These are phyloP conservation scores for Melastoma candidum DNA, from an alignment of 441 rosid species.

Conservation along the genomic window DNA sequence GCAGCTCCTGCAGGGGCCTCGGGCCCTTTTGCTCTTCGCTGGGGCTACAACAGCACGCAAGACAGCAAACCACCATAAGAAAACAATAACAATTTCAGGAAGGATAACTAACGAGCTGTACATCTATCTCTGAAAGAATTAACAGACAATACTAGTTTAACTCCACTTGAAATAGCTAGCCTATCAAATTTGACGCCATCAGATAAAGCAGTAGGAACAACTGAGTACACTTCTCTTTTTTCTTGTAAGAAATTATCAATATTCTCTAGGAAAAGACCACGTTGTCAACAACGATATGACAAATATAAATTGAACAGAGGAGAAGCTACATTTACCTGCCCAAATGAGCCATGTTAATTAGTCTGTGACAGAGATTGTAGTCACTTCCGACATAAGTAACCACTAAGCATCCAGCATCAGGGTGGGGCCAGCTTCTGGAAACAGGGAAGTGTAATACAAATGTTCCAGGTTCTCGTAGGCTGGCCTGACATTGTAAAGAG, in stretches of 20 bases:
- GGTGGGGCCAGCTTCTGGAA: conserved; percentile 95
- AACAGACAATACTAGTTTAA: too few species aligned
- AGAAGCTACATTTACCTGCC: conserved; percentile 27
- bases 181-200: too few species aligned
- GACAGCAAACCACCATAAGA: background rate
- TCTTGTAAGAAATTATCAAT: too few species aligned
- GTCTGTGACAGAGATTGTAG: conserved; percentile 45
- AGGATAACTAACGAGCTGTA: background rate
- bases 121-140: too few species aligned
- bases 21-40: conserved; percentile 32
- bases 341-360: conserved; percentile 43
- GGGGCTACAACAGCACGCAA: conserved; percentile 5
- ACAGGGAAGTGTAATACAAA: conserved; percentile 61
- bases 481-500: conserved; percentile 60
- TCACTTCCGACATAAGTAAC: conserved; percentile 68
- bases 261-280: too few species aligned
- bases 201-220: too few species aligned
- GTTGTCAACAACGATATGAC: background rate
- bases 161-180: too few species aligned
- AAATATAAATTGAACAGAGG: background rate
- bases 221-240: too few species aligned
- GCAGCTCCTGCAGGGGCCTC: conserved; percentile 58
- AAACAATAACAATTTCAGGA: background rate
- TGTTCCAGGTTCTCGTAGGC: conserved; percentile 78
- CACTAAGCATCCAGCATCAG: conserved; percentile 84